Evolutionary conservation across 768 basidiomycete genomes (phyloP).

Genomic region (Macrocybe gigantea): DNA sequence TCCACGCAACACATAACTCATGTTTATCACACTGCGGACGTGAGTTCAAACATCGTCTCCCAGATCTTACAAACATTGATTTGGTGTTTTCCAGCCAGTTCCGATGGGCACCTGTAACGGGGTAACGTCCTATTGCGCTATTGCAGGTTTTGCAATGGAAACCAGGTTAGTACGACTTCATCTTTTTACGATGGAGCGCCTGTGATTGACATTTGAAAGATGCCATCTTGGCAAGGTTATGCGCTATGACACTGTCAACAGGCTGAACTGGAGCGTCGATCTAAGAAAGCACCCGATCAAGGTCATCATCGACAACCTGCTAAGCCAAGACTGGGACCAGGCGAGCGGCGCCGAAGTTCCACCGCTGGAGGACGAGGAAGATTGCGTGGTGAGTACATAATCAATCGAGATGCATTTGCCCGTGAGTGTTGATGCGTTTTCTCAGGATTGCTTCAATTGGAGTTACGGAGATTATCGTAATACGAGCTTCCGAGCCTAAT

Average conservation of each 20-base stretch:
- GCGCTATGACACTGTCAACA: slow-evolving; percentile 80
- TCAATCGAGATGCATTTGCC: slow-evolving; percentile 1
- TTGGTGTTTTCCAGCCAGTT: slow-evolving; percentile 53
- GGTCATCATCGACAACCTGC: slow-evolving; percentile 55
- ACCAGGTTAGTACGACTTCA: slow-evolving; percentile 32
- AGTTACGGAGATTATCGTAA: slow-evolving; percentile 46
- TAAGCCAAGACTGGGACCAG: slow-evolving; percentile 29
- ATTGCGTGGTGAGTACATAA: slow-evolving; percentile 52
- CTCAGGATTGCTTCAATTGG: slow-evolving; percentile 71
- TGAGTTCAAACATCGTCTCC: slow-evolving; percentile 16
- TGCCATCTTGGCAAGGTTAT: slow-evolving; percentile 86
- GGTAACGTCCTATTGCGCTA: slow-evolving; percentile 42
- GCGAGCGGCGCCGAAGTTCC: slow-evolving; percentile 37
- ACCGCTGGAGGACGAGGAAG: slow-evolving; percentile 42
- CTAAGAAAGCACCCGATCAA: slow-evolving; percentile 66
- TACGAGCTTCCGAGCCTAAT: neutral
- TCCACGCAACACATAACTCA: slow-evolving; percentile 76
- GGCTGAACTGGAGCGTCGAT: slow-evolving; percentile 75
- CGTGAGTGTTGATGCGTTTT: neutral
- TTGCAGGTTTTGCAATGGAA: slow-evolving; percentile 80
- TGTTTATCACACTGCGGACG: slow-evolving; percentile 87
- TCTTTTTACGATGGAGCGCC: neutral
- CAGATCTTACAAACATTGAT: neutral
- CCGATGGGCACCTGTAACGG: slow-evolving; percentile 83
- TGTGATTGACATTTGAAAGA: slow-evolving; percentile 20